phyloP scores from a whole-genome alignment of 75 land plant species.

The Selaginella tamariscina region DNA sequence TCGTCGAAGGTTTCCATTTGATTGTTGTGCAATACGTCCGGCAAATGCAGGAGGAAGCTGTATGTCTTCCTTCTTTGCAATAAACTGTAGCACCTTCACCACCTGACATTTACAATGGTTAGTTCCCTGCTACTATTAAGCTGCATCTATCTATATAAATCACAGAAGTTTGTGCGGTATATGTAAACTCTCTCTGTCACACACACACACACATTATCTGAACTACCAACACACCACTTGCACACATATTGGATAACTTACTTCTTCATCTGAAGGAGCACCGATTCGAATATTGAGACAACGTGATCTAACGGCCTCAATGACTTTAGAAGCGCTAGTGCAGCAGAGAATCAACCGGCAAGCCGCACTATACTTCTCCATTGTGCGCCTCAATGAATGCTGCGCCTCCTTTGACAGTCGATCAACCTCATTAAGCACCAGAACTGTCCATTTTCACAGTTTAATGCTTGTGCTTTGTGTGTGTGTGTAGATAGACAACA shows the following conservation, averaged over 20 bases:
- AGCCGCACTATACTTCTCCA: constrained; percentile 94
- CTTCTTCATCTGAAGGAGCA: constrained; percentile 74
- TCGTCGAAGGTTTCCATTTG: constrained; percentile 75
- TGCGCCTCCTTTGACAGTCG: constrained; percentile 95
- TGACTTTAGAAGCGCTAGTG: constrained; percentile 90
- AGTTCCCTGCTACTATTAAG: no score
- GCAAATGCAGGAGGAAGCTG: constrained; percentile 66
- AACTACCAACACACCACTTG: background rate
- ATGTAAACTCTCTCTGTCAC: no score
- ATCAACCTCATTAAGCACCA: constrained; percentile 95
- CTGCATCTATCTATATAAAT: no score
- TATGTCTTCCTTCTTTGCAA: constrained; percentile 81
- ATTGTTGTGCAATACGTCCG: constrained; percentile 60
- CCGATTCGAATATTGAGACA: constrained; percentile 81
- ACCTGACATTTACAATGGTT: no score
- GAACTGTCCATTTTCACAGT: constrained; percentile 48
- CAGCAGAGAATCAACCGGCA: constrained; percentile 86
- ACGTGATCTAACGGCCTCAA: constrained; percentile 91
- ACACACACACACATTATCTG: no score
- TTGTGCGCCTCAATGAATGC: constrained; percentile 91
- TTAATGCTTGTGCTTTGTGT: no score
- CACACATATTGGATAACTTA: constrained; percentile 15
- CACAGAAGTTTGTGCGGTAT: no score
- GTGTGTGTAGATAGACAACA: no score
- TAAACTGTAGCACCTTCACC: constrained; percentile 56